Evolutionary conservation across 176 grass and related monocot genomes (phyloP).

Genomic region (Carex myosuroides): DNA sequence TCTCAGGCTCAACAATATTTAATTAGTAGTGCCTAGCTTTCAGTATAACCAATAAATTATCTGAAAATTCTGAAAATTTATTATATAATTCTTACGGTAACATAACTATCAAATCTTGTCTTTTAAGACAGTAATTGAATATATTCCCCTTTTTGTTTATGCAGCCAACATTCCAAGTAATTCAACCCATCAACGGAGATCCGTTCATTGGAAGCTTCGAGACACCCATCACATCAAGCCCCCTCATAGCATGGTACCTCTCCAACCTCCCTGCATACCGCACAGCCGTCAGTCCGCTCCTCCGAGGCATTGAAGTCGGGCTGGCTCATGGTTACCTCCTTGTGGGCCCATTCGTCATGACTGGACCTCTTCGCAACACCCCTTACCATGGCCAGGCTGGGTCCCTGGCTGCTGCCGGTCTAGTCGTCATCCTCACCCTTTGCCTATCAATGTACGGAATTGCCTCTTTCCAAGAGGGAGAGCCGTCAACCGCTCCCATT

Average conservation of each 20-base stretch:
- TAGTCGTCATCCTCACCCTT: constrained; percentile 83
- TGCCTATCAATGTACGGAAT: constrained; percentile 87
- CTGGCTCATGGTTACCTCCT: constrained; percentile 92
- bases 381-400: constrained; percentile 65
- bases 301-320: constrained; percentile 86
- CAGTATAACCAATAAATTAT: not conserved
- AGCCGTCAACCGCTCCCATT: constrained; percentile 59
- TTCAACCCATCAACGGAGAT: constrained; percentile 96
- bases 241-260: constrained; percentile 82
- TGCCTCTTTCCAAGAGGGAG: constrained; percentile 68
- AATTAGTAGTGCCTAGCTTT: not conserved
- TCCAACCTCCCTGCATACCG: constrained; percentile 98
- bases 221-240: constrained; percentile 87
- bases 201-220: constrained; percentile 91
- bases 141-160: not conserved
- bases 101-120: not conserved
- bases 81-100: no score
- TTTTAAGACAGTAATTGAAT: not conserved
- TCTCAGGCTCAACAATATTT: no score
- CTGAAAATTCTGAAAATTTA: not conserved
- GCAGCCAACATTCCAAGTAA: constrained; percentile 78
- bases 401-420: constrained; percentile 55
- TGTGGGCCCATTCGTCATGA: constrained; percentile 79
- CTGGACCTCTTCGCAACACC: constrained; percentile 91
- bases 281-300: constrained; percentile 86